These are phyloP conservation scores for Dryas alaskensis DNA, from an alignment of 306 rosid species.

Conservation along the genomic window DNA sequence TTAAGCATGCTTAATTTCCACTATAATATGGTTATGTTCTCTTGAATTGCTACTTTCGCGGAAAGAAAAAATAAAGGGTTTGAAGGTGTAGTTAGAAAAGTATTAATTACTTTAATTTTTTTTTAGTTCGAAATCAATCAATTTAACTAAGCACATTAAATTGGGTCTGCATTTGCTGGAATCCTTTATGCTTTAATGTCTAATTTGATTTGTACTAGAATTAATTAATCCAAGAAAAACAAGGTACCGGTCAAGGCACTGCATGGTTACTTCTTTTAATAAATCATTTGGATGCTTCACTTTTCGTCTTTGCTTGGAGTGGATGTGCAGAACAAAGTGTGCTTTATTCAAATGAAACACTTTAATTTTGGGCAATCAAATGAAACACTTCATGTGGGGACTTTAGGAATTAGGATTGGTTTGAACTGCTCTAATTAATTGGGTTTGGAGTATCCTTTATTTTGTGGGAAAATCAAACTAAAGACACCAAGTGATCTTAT, in stretches of 20 bases:
- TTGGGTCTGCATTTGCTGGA: not conserved
- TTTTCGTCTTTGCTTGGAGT: slow-evolving; percentile 24
- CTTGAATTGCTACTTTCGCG: not conserved
- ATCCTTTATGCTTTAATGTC: not conserved
- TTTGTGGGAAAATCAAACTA: not conserved
- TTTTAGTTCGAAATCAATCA: not conserved
- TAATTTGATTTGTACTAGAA: not conserved
- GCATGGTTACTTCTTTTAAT: slow-evolving; percentile 18
- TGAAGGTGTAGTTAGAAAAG: not conserved
- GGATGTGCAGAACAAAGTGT: slow-evolving; percentile 21
- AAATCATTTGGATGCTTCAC: not conserved
- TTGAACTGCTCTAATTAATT: not conserved
- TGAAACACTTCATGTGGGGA: not conserved
- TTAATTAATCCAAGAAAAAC: not conserved
- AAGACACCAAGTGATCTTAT: too few relatives aligned
- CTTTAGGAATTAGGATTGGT: slow-evolving; percentile 19
- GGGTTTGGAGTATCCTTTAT: not conserved
- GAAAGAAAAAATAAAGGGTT: slow-evolving; percentile 4
- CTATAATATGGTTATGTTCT: not conserved
- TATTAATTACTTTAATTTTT: not conserved
- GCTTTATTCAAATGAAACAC: slow-evolving; percentile 4
- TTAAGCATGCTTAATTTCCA: too few relatives aligned
- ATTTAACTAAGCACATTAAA: not conserved
- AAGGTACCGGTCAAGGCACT: not conserved
- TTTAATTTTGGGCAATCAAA: not conserved